Base-by-base conservation (phyloP, 164 flowering plant species). In the Euptelea pleiosperma region DNA sequence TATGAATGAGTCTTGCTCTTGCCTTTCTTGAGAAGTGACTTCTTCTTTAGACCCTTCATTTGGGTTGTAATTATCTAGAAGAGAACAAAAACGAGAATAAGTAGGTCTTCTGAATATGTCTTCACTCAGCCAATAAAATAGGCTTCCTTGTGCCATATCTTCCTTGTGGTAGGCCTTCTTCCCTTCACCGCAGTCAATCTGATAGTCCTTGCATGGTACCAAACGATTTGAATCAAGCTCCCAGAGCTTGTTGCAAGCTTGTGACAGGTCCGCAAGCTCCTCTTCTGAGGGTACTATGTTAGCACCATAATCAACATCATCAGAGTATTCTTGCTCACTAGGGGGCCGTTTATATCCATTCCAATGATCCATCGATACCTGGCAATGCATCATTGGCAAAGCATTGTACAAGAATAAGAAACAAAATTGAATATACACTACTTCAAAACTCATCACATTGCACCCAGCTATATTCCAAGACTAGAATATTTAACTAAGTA, bases 61-160 rank as follows among this genome's bases (percentile, higher is more conserved):
- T 59, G 98, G 92, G 62, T 93, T 90, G 78, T 87, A 93, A 63
- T 93, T 93, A 56, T 93, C 98, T 18, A 93, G 67, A 51, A 93
- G 91, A 51, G 94, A 80, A 64, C 82, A 86, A 64, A 93, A 93
- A 21, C 98, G 91, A 61, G 94, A 68, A 68, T 70, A 78, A 51
- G 96, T 89, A 15, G 98, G 91, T 61, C 58, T 81, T 50, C 68
- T 77, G 50, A 89, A 77, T 51, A 81, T 36, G 6, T 87, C 98
- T 30, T 87, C 87, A 31, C 57, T 72, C 35, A 93, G 63, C 89
- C 85, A 81, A 25, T 68, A 31, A 59, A 93, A 93, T 1, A 93
- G 70, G 72, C 75, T 60, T 56, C 86, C 86, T 62, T 77, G 66
- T 40, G 98, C 98, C 89, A 84, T 72, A 68, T 93, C 98, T 46